Evolutionary conservation across 2,329 filamentous ascomycete genomes (phyloP).

Genomic region (Penicillium nordicum): DNA sequence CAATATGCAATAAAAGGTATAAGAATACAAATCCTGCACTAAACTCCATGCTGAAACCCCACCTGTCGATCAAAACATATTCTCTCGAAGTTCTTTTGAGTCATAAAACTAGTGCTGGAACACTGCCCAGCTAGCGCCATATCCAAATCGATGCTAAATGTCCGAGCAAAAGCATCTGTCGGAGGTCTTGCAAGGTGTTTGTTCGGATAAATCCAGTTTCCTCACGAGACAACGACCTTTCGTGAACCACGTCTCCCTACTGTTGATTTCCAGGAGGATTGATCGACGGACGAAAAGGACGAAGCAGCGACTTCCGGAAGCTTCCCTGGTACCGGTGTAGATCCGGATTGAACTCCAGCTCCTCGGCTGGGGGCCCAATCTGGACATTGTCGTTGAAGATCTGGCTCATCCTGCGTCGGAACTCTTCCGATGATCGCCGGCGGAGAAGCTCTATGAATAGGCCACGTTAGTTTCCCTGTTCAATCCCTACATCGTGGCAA

Average conservation of each 20-base stretch:
- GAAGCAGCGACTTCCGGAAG: slow-evolving; percentile 15
- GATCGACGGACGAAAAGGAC: slow-evolving; percentile 11
- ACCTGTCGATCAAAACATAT: not conserved
- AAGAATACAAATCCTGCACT: slow-evolving; percentile 6
- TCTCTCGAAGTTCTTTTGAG: not conserved
- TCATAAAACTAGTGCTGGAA: not conserved
- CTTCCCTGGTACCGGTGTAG: slow-evolving; percentile 11
- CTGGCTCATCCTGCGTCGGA: slow-evolving; percentile 32
- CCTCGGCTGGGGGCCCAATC: slow-evolving; percentile 19
- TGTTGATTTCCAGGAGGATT: not conserved
- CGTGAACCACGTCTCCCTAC: not conserved
- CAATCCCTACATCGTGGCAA: not conserved
- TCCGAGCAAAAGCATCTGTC: not conserved
- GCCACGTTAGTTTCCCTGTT: not conserved
- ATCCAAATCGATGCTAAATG: not conserved
- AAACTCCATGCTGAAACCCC: not conserved
- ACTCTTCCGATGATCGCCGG: slow-evolving; percentile 32
- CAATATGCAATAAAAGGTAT: not conserved
- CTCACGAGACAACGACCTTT: not conserved
- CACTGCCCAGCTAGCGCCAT: not conserved
- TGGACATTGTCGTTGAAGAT: slow-evolving; percentile 33
- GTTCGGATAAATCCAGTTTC: not conserved
- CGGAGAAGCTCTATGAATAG: slow-evolving; percentile 18
- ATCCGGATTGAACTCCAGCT: slow-evolving; percentile 23
- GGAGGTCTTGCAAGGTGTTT: not conserved